These are phyloP conservation scores for Fistulifera pelliculosa DNA, from an alignment of 108 stramenopile species.

Conservation along the genomic window DNA sequence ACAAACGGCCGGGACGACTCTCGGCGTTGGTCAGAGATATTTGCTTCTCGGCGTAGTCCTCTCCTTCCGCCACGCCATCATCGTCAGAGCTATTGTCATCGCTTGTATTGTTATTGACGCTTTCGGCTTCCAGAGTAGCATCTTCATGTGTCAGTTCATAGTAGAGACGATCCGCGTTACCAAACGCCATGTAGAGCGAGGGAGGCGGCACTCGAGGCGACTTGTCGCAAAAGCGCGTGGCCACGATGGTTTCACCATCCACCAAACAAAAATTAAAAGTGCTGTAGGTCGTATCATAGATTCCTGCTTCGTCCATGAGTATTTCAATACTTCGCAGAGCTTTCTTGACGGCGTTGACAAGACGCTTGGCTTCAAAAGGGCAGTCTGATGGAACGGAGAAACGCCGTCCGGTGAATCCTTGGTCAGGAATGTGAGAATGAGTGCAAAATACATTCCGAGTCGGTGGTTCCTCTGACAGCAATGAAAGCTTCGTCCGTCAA, in stretches of 20 bases:
- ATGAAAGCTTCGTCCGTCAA: conserved; percentile 27
- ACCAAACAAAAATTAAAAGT: conserved; percentile 32
- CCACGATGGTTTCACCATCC: conserved; percentile 34
- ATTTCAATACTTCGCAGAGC: conserved; percentile 12
- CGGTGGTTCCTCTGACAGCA: conserved; percentile 20
- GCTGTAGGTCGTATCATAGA: conserved; percentile 1
- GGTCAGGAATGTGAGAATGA: conserved; percentile 28
- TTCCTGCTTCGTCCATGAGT: conserved; percentile 8
- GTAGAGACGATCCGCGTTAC: conserved; percentile 2
- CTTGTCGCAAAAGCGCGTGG: conserved; percentile 36
- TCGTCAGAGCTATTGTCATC: neutral
- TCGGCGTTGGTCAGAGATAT: neutral
- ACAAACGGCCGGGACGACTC: conserved; percentile 8
- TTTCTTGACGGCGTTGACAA: conserved; percentile 16
- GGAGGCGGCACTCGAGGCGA: conserved; percentile 18
- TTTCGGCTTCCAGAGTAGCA: neutral
- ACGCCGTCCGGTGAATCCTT: conserved; percentile 4
- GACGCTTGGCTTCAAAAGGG: conserved; percentile 12
- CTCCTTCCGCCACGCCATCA: neutral
- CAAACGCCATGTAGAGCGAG: conserved; percentile 23
- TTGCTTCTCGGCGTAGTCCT: neutral
- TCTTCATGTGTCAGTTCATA: conserved; percentile 2
- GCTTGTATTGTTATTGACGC: neutral
- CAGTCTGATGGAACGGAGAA: conserved; percentile 9
- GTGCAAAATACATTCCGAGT: conserved; percentile 30